A percentile compares a stretch with the other conserved stretches of the same genome.
These are phyloP conservation scores for Exophiala dermatitidis DNA, from an alignment of 2,329 filamentous ascomycete genomes.

Conservation along the genomic window DNA sequence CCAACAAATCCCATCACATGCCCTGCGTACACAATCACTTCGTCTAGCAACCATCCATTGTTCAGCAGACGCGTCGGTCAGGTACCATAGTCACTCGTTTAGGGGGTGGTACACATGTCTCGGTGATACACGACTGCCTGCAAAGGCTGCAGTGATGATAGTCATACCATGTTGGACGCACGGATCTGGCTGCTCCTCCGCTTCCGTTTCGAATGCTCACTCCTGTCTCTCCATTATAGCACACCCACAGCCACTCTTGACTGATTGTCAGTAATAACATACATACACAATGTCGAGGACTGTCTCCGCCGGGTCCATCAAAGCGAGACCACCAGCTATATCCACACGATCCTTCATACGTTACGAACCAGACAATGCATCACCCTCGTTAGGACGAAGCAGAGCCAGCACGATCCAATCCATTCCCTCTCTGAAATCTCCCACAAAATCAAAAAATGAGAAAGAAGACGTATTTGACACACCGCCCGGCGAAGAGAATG, in stretches of 20 bases:
- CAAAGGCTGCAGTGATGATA: not conserved
- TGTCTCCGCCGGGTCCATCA: conserved; percentile 22
- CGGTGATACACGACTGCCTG: not conserved
- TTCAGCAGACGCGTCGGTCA: conserved; percentile 14
- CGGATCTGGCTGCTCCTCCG: conserved; percentile 26
- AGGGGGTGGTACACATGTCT: not conserved
- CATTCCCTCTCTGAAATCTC: conserved; percentile 20
- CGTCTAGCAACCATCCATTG: conserved; percentile 1
- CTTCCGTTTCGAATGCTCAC: conserved; percentile 6
- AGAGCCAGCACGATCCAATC: conserved; percentile 25
- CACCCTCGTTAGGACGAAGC: conserved; percentile 24
- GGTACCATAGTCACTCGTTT: not conserved
- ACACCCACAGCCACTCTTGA: not conserved
- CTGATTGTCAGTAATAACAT: conserved; percentile 46
- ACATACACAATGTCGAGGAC: conserved; percentile 39
- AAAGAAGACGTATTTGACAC: conserved; percentile 42
- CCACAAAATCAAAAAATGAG: conserved; percentile 20
- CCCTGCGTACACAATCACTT: not conserved
- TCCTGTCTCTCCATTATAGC: not conserved
- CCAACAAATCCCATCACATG: conserved; percentile 13
- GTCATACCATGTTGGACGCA: conserved; percentile 2
- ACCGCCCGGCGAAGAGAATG: conserved; percentile 29
- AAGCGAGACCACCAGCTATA: conserved; percentile 30
- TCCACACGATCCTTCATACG: conserved; percentile 37
- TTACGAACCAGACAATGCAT: conserved; percentile 29